Evolutionary conservation across 495 filamentous ascomycete species (phyloP).

Genomic region (Glutinoglossum americanum): DNA sequence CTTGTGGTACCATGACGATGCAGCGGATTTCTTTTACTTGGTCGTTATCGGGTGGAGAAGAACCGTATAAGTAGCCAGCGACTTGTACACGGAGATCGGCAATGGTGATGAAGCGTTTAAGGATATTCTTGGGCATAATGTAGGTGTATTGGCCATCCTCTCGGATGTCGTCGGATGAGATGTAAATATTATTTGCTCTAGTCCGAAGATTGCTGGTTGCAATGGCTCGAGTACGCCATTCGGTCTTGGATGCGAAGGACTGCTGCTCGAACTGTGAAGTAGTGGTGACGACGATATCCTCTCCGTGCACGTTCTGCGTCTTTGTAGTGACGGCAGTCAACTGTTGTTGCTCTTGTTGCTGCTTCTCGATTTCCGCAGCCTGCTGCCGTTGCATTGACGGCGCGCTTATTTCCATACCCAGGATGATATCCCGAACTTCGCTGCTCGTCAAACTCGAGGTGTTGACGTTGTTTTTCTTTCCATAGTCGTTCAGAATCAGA

Average conservation of each 20-base stretch:
- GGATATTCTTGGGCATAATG: constrained; percentile 96
- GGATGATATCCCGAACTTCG: constrained; percentile 95
- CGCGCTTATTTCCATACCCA: constrained; percentile 98
- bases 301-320: constrained; percentile 92
- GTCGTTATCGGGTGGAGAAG: constrained; percentile 80
- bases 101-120: constrained; percentile 97
- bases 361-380: constrained; percentile 97
- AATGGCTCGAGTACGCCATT: constrained; percentile 94
- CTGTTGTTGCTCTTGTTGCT: constrained; percentile 90
- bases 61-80: constrained; percentile 85
- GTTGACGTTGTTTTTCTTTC: constrained; percentile 99
- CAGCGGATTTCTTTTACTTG: constrained; percentile 91
- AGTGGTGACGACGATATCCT: constrained; percentile 96
- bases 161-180: constrained; percentile 77
- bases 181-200: constrained; percentile 93
- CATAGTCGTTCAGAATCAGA: constrained; percentile 93
- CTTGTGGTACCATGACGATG: constrained; percentile 95
- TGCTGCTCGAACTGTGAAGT: constrained; percentile 94
- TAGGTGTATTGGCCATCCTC: constrained; percentile 74
- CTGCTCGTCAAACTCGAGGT: constrained; percentile 87
- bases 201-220: constrained; percentile 92
- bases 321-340: constrained; percentile 95
- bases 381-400: constrained; percentile 97
- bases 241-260: constrained; percentile 93
- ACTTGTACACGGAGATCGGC: constrained; percentile 94